Percentiles rank a stretch among this genome's conserved stretches.
Conservation (phyloP, 768 basidiomycete genomes). For the Cubamyces sp. region DNA sequence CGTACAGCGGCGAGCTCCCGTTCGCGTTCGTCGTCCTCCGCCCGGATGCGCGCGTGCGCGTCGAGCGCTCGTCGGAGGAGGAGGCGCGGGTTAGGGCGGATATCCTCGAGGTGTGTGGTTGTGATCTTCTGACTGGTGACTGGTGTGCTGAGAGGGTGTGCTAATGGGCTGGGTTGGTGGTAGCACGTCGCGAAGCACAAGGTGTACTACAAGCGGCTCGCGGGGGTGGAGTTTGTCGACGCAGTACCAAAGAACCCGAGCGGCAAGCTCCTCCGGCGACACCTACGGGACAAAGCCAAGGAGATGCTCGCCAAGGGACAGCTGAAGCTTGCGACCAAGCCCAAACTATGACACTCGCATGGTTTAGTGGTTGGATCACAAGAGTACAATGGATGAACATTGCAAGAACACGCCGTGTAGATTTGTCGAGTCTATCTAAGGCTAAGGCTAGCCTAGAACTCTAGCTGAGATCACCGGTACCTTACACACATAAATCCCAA, state of each 20-base stretch:
- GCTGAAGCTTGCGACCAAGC: conserved; percentile 6
- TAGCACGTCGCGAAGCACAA: conserved; percentile 35
- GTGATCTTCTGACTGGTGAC: background rate
- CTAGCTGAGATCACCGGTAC: no score
- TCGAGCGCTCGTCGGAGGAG: conserved; percentile 38
- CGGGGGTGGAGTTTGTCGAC: conserved; percentile 43
- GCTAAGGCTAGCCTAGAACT: no score
- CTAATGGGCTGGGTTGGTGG: background rate
- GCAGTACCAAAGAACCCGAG: conserved; percentile 38
- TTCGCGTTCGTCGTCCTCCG: conserved; percentile 68
- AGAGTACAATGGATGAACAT: no score
- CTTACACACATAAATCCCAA: no score
- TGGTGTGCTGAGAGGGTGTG: background rate
- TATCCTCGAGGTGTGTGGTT: conserved; percentile 55
- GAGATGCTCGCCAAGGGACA: conserved; percentile 17
- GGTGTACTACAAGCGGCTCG: conserved; percentile 41
- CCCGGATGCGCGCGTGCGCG: conserved; percentile 41
- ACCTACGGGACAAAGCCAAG: conserved; percentile 33
- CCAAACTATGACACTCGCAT: conserved; percentile 9
- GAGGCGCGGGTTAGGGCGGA: conserved; percentile 44
- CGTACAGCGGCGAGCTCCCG: conserved; percentile 76
- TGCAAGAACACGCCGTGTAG: no score
- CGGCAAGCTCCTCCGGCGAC: conserved; percentile 36
- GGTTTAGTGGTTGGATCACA: no score
- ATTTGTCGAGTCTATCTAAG: no score